Evolutionary conservation across 2,329 filamentous ascomycete species (phyloP), one percentile per base, ranked within the genome.

Genomic region (Dactylellina cionopaga): DNA sequence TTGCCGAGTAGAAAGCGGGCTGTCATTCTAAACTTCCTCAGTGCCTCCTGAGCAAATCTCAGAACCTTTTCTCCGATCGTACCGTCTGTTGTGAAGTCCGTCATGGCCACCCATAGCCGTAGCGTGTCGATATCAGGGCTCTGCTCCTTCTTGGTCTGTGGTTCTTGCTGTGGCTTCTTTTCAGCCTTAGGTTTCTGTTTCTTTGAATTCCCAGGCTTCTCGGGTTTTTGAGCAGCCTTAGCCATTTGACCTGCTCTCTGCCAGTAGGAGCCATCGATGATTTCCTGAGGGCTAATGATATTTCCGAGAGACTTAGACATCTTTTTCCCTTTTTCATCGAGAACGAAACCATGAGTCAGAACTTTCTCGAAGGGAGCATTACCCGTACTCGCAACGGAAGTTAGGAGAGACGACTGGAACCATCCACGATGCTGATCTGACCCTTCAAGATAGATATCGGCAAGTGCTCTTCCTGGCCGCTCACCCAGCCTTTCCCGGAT

Each of bases 271-370:
- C 94, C 94, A 56, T 92, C 87, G 83, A 97, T 95, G 75, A 99
- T 92, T 74, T 96, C 85, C 5, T 86, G 83, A 0, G 94, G 93
- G 0, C 87, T 85, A 63, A 98, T 88, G 25, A 91, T 89, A 78
- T 99, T 99, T 13, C 95, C 95, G 0, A 97, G 82, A 0, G 92
- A 97, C 80, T 99, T 99, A 79, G 93, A 97, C 95, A 99, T 99
- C 80, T 99, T 99, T 79, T 91, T 92, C n/a, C 93, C 93, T 33
- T 90, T 83, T 52, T 90, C 85, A 77, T 99, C 95, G 1, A 99
- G 86, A 0, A 92, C 93, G 79, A 99, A 99, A 0, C 95, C 95
- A 79, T 99, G 95, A 0, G 95, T 99, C 72, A 97, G 89, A n/a
- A 99, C 84, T 2, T 88, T 91, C 78, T 89, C 90, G 83, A 96